Base-by-base conservation (phyloP, 352 stramenopile species). In the Globisporangium nodosum region DNA sequence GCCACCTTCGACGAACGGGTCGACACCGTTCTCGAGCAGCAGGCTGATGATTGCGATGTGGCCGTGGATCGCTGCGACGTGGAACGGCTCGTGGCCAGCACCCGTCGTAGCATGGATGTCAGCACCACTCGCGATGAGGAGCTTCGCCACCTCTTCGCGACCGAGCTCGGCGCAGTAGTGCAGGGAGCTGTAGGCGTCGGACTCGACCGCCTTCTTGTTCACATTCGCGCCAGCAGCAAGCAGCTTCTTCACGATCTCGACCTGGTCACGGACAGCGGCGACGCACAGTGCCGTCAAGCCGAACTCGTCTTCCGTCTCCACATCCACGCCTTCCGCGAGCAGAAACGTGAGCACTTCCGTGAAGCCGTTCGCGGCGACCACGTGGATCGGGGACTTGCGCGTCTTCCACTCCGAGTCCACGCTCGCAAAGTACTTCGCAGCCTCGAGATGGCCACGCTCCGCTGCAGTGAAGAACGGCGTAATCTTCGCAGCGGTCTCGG, bases 21-120 rank as follows among this genome's bases (percentile, higher is more conserved):
- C 56, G 4, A 48, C 56, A 5, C 58, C 50, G 5, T 62, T 58
- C 27, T 64, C 70, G 48, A 51, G 24, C 11, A 61, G 60, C 30
- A 46, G 11, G 42, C 57, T 76, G 27, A 45, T 54, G 37, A 71
- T 54, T 0, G 13, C 3, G 45, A 53, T 30, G 64, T 75, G 31
- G 65, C 43, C 58, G 57, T 80, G 5, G 48, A 80, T 61, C 48
- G 66, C 40, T 5, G 60, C 21, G 64, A 77, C 60, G 49, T 77
- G 54, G 21, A 54, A 20, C 43, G 58, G 40, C 12, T 43, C 46
- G 49, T 58, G 50, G 1, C 50, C 51, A 11, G 21, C 30, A 11
- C 24, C 50, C 2, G 50, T 49, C 35, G 21, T 52, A 4, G 40
- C 27, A 1, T 56, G 18, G 2, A 63, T 12, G 15, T 40, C 40